Conservation (phyloP, 495 filamentous ascomycete species). For the Xylona heveae region DNA sequence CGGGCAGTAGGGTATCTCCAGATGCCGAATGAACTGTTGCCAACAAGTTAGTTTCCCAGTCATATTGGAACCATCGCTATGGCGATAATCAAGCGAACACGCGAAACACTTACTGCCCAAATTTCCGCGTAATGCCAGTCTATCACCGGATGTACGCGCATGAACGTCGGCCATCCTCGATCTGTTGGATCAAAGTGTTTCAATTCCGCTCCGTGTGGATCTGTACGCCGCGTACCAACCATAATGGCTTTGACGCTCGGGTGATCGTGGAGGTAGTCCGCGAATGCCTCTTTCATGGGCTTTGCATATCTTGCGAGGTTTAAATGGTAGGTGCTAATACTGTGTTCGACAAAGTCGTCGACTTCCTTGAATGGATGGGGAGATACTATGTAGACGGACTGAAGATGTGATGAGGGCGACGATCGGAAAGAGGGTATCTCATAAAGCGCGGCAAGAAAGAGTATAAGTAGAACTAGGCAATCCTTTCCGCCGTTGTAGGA, state of each 20-base stretch:
- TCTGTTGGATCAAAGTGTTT: slow-evolving; percentile 74
- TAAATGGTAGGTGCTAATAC: slow-evolving; percentile 46
- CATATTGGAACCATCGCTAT: not conserved
- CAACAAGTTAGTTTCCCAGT: not conserved
- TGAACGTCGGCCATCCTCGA: slow-evolving; percentile 75
- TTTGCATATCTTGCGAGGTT: slow-evolving; percentile 56
- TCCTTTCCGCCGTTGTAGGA: slow-evolving; percentile 98
- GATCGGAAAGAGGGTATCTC: slow-evolving; percentile 8
- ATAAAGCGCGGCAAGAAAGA: slow-evolving; percentile 53
- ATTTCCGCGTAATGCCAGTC: slow-evolving; percentile 97
- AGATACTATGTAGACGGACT: slow-evolving; percentile 75
- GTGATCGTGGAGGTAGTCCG: slow-evolving; percentile 44
- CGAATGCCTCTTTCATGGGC: slow-evolving; percentile 60
- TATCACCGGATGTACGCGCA: slow-evolving; percentile 84
- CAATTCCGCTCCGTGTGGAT: slow-evolving; percentile 66
- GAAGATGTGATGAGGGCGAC: slow-evolving; percentile 23
- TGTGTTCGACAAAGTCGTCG: slow-evolving; percentile 55
- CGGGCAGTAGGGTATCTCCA: slow-evolving; percentile 58
- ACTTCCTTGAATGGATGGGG: slow-evolving; percentile 64
- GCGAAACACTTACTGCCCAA: slow-evolving; percentile 53
- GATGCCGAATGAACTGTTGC: slow-evolving; percentile 53
- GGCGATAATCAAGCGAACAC: too few species aligned
- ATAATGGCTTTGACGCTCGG: slow-evolving; percentile 59
- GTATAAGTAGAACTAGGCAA: slow-evolving; percentile 80
- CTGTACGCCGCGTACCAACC: slow-evolving; percentile 77